Percentiles rank a stretch among this genome's conserved stretches.
Evolutionary conservation across 148 eudicot species (phyloP).

Genomic region (Rhododendron molle): DNA sequence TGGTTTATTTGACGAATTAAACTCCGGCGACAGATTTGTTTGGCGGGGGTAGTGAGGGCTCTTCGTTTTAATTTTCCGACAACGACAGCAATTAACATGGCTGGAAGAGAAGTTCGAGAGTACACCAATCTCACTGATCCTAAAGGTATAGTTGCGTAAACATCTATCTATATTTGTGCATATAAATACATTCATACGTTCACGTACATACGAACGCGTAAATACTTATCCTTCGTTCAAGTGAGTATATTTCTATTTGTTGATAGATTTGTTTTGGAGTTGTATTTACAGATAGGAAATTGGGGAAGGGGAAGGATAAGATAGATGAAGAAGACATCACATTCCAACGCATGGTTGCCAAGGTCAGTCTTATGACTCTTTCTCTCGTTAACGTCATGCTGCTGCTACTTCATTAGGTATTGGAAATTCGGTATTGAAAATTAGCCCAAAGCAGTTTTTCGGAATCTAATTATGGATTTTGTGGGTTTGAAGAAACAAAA

Average conservation of each 20-base stretch:
- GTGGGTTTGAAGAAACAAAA: not conserved
- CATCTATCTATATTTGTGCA: not conserved
- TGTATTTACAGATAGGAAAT: constrained; percentile 62
- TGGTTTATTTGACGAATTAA: not conserved
- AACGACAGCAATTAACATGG: constrained; percentile 32
- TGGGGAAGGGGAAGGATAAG: constrained; percentile 73
- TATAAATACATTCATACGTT: not conserved
- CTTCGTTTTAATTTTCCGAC: not conserved
- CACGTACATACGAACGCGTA: not conserved
- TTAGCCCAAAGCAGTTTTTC: not conserved
- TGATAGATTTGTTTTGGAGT: not conserved
- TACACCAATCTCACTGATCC: constrained; percentile 96
- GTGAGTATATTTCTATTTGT: not conserved
- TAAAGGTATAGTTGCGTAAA: constrained; percentile 49
- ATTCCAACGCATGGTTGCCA: constrained; percentile 97
- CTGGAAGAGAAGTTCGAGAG: constrained; percentile 93
- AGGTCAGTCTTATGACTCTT: constrained; percentile 64
- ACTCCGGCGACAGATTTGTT: not conserved
- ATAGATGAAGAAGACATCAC: constrained; percentile 89
- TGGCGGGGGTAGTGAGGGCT: not conserved
- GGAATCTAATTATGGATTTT: not conserved
- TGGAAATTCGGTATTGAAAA: not conserved
- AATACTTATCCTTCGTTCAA: not conserved
- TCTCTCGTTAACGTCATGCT: not conserved
- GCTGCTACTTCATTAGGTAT: not conserved